Evolutionary conservation across 73 alveolate species (phyloP).

Genomic region (Paramecium tetraurelia): DNA sequence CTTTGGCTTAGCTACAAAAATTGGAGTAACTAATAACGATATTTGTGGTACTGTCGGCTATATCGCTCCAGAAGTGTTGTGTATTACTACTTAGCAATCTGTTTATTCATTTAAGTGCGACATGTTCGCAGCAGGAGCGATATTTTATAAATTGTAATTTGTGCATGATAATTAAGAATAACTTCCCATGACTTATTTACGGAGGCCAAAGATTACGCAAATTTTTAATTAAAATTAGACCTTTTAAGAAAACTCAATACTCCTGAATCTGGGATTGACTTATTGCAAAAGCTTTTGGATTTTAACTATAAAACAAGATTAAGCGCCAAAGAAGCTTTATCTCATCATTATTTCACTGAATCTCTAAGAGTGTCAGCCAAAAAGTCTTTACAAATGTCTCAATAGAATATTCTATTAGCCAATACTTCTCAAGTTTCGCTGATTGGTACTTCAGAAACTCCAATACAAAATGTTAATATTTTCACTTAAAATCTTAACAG

Average conservation of each 20-base stretch:
- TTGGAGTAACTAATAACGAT: background rate
- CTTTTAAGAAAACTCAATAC: background rate
- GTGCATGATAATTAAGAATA: background rate
- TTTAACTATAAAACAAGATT: background rate
- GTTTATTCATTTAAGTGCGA: slow-evolving; percentile 41
- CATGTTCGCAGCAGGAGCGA: slow-evolving; percentile 49
- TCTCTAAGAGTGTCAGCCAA: background rate
- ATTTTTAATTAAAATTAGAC: background rate
- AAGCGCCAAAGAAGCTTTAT: slow-evolving; percentile 9
- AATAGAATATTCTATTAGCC: background rate
- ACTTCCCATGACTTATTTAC: background rate
- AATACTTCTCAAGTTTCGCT: background rate
- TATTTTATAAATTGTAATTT: slow-evolving; percentile 31
- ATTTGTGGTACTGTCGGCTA: slow-evolving; percentile 33
- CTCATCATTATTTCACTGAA: background rate
- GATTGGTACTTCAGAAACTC: background rate
- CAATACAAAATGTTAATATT: background rate
- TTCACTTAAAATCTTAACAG: background rate
- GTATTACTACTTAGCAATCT: background rate
- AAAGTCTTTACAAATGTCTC: background rate
- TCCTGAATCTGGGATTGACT: slow-evolving; percentile 10
- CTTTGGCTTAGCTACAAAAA: slow-evolving; percentile 78
- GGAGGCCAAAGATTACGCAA: background rate
- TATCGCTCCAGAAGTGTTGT: slow-evolving; percentile 38
- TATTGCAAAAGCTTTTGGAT: background rate